Conservation (phyloP, 805 yeast genomes). For the Wickerhamomyces rabaulensis region DNA sequence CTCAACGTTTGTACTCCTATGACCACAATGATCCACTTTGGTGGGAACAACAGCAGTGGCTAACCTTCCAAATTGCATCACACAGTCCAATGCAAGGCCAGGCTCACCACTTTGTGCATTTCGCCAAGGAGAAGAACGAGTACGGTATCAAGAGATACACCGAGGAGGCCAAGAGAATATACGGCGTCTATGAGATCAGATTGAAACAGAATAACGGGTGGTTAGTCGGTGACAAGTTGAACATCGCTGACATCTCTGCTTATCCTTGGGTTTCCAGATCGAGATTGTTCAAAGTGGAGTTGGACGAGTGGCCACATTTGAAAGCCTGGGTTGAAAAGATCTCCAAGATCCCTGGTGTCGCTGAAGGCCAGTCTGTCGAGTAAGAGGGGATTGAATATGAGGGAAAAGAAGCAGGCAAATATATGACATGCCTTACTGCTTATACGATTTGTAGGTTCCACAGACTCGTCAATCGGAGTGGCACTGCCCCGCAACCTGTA, state of each 20-base stretch:
- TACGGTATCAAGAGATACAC: constrained; percentile 46
- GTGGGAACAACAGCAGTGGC: constrained; percentile 46
- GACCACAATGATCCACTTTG: constrained; percentile 34
- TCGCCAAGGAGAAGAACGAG: constrained; percentile 42
- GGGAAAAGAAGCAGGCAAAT: too few relatives aligned
- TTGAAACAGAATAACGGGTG: constrained; percentile 42
- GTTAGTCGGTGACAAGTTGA: constrained; percentile 50
- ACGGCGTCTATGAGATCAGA: constrained; percentile 45
- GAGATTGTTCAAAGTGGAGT: constrained; percentile 5
- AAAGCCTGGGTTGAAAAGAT: constrained; percentile 35
- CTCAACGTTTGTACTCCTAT: constrained; percentile 34
- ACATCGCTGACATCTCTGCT: constrained; percentile 49
- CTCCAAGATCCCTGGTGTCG: constrained; percentile 23
- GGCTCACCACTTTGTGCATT: constrained; percentile 38
- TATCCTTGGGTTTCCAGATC: constrained; percentile 49
- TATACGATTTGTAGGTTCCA: too few relatives aligned
- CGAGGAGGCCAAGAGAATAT: constrained; percentile 44
- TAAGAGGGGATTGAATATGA: too few relatives aligned
- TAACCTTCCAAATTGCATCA: constrained; percentile 50
- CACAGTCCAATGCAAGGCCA: constrained; percentile 51
- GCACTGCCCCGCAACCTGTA: too few relatives aligned
- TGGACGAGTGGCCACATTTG: constrained; percentile 27
- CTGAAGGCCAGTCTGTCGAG: constrained; percentile 9
- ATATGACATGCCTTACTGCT: too few relatives aligned
- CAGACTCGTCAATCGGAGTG: too few relatives aligned